Evolutionary conservation across 352 stramenopile species (phyloP).

Genomic region (Elongisporangium anandrum): DNA sequence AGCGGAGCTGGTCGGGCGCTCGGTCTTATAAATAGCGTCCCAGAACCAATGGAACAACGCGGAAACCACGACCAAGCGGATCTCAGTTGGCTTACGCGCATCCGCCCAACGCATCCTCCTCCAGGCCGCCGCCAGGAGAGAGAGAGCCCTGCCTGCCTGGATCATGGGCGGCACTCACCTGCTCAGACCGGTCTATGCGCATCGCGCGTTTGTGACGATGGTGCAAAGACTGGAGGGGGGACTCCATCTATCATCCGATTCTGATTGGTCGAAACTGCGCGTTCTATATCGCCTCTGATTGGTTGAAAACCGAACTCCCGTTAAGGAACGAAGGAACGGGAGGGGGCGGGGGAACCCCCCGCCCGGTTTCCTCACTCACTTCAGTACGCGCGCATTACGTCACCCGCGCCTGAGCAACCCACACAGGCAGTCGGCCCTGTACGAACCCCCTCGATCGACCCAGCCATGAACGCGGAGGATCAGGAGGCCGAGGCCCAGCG

Average conservation of each 20-base stretch:
- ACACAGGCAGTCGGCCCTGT: not conserved
- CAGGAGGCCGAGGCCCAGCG: constrained; percentile 41
- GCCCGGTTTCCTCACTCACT: constrained; percentile 1
- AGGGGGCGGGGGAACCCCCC: not conserved
- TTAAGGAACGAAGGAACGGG: not conserved
- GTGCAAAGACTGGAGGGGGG: not conserved
- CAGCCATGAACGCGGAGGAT: constrained; percentile 20
- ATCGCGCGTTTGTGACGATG: not conserved
- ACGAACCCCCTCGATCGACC: not conserved
- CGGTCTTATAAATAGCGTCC: not conserved
- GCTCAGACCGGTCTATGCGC: not conserved
- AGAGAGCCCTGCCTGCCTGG: no score
- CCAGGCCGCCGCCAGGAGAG: not conserved
- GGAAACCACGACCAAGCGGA: not conserved
- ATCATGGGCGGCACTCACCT: not conserved
- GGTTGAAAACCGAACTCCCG: not conserved
- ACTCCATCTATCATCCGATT: not conserved
- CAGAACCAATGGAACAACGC: not conserved
- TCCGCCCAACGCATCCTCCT: not conserved
- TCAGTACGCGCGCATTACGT: not conserved
- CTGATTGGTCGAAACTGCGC: not conserved
- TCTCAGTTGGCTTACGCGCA: not conserved
- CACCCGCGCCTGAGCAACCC: not conserved
- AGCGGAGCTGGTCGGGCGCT: no score
- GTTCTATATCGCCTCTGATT: not conserved